A percentile compares a stretch with the other conserved stretches of the same genome.
phyloP scores from a whole-genome alignment of 176 grass and related monocot genomes.

The Aegilops longissima region DNA sequence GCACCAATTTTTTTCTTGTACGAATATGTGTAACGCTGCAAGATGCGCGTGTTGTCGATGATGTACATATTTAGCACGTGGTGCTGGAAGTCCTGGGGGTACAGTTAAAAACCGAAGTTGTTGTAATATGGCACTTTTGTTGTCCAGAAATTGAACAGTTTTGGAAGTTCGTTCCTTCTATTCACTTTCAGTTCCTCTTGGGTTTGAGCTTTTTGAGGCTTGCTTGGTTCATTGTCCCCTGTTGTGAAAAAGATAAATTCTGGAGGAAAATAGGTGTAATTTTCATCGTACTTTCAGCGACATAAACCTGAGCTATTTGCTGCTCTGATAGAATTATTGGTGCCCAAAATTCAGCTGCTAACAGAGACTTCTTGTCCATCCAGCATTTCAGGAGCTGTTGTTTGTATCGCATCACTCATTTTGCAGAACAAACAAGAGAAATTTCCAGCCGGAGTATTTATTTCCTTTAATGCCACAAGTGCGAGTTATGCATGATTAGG shows the following conservation, averaged over 20 bases:
- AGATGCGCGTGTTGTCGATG: slow-evolving; percentile 30
- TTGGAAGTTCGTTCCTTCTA: neutral
- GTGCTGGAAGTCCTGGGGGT: slow-evolving; percentile 28
- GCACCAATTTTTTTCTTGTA: slow-evolving; percentile 30
- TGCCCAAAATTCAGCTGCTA: neutral
- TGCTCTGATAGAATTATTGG: neutral
- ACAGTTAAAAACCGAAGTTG: slow-evolving; percentile 19
- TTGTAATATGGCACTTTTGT: slow-evolving; percentile 13
- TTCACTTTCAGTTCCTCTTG: neutral
- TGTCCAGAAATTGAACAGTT: slow-evolving; percentile 18
- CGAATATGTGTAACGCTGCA: slow-evolving; percentile 32
- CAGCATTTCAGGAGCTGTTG: neutral
- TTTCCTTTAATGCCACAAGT: neutral
- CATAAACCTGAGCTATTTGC: too few species aligned
- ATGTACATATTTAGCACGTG: slow-evolving; percentile 49
- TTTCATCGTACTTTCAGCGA: neutral
- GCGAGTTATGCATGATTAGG: too few species aligned
- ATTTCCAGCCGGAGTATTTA: neutral
- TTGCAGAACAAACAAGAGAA: neutral
- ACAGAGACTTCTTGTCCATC: neutral
- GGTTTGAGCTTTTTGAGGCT: neutral
- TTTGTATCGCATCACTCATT: neutral
- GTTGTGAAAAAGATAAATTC: neutral
- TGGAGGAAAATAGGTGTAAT: neutral
- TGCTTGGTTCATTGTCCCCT: neutral